A percentile compares a stretch with the other conserved stretches of the same genome.
phyloP scores from a whole-genome alignment of 768 basidiomycete species.

The Naematelia aurantialba region DNA sequence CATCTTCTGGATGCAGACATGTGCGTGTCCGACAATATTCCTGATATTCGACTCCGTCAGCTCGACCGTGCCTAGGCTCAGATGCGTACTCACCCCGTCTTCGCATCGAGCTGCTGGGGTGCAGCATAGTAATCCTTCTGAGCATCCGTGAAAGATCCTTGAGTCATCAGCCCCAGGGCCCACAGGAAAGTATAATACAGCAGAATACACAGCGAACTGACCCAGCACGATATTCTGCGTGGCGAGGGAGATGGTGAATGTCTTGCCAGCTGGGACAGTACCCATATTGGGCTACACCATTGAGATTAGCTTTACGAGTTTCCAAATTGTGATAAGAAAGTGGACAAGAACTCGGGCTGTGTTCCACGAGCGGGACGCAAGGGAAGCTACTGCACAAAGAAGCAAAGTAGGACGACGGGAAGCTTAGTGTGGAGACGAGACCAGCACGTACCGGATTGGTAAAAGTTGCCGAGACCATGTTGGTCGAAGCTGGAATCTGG shows the following conservation, averaged over 20 bases:
- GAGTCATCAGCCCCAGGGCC: no score
- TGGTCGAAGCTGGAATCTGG: slow-evolving; percentile 61
- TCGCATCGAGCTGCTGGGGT: slow-evolving; percentile 58
- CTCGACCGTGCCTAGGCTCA: neutral
- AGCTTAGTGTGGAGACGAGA: neutral
- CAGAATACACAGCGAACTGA: slow-evolving; percentile 1
- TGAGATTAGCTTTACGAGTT: no score
- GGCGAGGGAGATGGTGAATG: slow-evolving; percentile 58
- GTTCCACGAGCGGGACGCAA: no score
- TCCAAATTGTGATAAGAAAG: no score
- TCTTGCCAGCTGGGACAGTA: slow-evolving; percentile 54
- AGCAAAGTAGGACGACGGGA: no score
- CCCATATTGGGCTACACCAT: slow-evolving; percentile 22
- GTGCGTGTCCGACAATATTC: slow-evolving; percentile 57
- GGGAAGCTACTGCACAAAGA: no score
- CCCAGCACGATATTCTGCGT: slow-evolving; percentile 48
- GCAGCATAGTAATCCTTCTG: slow-evolving; percentile 59
- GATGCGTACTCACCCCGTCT: slow-evolving; percentile 38
- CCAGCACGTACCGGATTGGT: slow-evolving; percentile 53
- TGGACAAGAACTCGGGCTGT: no score
- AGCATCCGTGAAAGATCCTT: slow-evolving; percentile 60
- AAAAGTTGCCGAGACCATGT: slow-evolving; percentile 56
- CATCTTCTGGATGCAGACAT: slow-evolving; percentile 60
- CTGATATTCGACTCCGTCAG: slow-evolving; percentile 32
- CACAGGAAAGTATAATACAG: no score